Evolutionary conservation across 1,139 yeast species (phyloP).

Genomic region (Suhomyces atakaporum): DNA sequence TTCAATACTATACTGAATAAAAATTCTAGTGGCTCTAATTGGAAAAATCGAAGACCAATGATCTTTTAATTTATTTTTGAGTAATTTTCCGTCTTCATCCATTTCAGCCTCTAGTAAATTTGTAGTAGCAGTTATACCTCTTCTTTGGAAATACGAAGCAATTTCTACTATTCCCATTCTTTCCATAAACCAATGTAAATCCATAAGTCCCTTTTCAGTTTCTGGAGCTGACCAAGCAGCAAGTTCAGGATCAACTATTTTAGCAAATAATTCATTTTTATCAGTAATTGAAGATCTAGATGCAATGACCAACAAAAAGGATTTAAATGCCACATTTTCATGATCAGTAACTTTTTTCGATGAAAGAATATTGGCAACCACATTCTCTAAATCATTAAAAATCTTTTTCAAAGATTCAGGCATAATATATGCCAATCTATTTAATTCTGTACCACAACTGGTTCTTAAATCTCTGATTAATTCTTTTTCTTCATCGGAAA

Average conservation of each 20-base stretch:
- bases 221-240: conserved; percentile 91
- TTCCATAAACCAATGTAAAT: conserved; percentile 97
- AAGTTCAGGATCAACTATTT: conserved; percentile 90
- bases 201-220: conserved; percentile 85
- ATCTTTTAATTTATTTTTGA: conserved; percentile 77
- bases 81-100: conserved; percentile 84
- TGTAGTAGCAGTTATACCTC: conserved; percentile 78
- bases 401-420: conserved; percentile 86
- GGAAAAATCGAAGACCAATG: conserved; percentile 96
- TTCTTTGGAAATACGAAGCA: conserved; percentile 81
- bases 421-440: conserved; percentile 89
- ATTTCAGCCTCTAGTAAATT: conserved; percentile 75
- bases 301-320: conserved; percentile 87
- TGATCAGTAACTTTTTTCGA: conserved; percentile 79
- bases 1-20: conserved; percentile 93
- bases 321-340: conserved; percentile 90
- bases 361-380: conserved; percentile 69
- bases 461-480: conserved; percentile 84
- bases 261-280: conserved; percentile 74
- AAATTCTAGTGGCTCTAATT: conserved; percentile 90
- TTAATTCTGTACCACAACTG: conserved; percentile 92
- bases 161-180: conserved; percentile 91
- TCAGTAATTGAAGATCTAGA: conserved; percentile 75
- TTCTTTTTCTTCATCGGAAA: conserved; percentile 73
- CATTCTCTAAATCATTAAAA: conserved; percentile 78